phyloP scores from a whole-genome alignment of 1,284 basidiomycete genomes.

The Austropuccinia psidii region DNA sequence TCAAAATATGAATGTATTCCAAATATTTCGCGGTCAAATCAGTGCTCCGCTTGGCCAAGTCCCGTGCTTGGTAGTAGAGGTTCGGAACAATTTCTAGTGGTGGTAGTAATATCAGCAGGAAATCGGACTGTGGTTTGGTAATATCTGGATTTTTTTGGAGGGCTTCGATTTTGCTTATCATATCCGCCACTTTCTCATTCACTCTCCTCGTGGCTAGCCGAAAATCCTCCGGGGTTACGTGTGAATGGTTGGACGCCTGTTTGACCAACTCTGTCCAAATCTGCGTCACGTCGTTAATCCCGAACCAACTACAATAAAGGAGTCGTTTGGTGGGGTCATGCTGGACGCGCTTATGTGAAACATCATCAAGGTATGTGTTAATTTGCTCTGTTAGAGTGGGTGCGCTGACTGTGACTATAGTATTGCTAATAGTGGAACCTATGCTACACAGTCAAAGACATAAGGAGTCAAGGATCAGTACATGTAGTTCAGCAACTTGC shows the following conservation, averaged over 20 bases:
- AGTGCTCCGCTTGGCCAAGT: background rate
- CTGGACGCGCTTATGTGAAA: too few species aligned
- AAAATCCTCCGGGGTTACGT: too few species aligned
- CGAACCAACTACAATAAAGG: slow-evolving; percentile 14
- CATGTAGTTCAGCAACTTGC: too few species aligned
- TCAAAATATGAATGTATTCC: slow-evolving; percentile 1
- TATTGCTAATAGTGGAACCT: slow-evolving; percentile 20
- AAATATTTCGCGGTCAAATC: background rate
- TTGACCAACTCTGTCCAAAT: slow-evolving; percentile 29
- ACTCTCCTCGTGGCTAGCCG: background rate
- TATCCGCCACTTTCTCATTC: background rate
- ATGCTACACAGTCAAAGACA: too few species aligned
- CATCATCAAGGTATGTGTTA: background rate
- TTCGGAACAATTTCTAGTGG: slow-evolving; percentile 31
- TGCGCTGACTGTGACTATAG: background rate
- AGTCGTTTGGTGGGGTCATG: background rate
- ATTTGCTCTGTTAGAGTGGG: slow-evolving; percentile 4
- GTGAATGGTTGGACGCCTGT: background rate
- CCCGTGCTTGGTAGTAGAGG: slow-evolving; percentile 21
- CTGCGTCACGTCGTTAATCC: slow-evolving; percentile 21
- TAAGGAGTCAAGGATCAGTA: too few species aligned
- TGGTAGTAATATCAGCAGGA: slow-evolving; percentile 12
- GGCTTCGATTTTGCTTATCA: background rate
- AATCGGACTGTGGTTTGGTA: background rate
- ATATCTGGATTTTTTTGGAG: background rate